phyloP scores from a whole-genome alignment of 306 rosid species.

The Sicyos baderoa region DNA sequence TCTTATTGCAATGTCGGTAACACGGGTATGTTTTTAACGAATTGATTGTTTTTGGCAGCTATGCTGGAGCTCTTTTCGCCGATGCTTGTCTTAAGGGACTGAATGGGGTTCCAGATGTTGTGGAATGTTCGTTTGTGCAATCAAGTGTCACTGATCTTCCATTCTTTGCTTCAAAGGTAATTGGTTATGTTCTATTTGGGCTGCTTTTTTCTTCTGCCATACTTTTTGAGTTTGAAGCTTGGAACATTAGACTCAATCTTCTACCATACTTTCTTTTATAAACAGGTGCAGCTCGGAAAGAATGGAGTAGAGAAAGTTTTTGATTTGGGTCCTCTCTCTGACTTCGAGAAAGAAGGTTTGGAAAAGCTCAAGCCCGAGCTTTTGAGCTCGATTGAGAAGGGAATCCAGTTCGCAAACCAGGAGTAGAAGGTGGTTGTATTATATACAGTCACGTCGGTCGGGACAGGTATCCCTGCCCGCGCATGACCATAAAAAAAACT shows the following conservation, averaged over 20 bases:
- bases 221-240: not conserved
- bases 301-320: slow-evolving; percentile 75
- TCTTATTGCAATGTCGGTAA: slow-evolving; percentile 1
- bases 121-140: slow-evolving; percentile 90
- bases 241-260: not conserved
- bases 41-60: slow-evolving; percentile 25
- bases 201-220: not conserved
- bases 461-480: slow-evolving; percentile 20
- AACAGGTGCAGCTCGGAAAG: slow-evolving; percentile 87
- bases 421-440: slow-evolving; percentile 31
- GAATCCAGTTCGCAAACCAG: slow-evolving; percentile 65
- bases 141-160: slow-evolving; percentile 80
- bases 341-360: slow-evolving; percentile 65
- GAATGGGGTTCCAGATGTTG: slow-evolving; percentile 94
- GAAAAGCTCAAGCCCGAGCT: slow-evolving; percentile 72
- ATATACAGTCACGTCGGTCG: not conserved
- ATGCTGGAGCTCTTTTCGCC: slow-evolving; percentile 90
- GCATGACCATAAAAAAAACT: slow-evolving; percentile 15
- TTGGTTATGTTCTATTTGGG: not conserved
- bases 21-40: not conserved
- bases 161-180: slow-evolving; percentile 97
- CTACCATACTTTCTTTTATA: not conserved
- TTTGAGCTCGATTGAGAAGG: slow-evolving; percentile 75
- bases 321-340: slow-evolving; percentile 74
- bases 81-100: slow-evolving; percentile 99